Base-by-base conservation (phyloP, 805 yeast genomes). In the Kodamaea fukazawae region DNA sequence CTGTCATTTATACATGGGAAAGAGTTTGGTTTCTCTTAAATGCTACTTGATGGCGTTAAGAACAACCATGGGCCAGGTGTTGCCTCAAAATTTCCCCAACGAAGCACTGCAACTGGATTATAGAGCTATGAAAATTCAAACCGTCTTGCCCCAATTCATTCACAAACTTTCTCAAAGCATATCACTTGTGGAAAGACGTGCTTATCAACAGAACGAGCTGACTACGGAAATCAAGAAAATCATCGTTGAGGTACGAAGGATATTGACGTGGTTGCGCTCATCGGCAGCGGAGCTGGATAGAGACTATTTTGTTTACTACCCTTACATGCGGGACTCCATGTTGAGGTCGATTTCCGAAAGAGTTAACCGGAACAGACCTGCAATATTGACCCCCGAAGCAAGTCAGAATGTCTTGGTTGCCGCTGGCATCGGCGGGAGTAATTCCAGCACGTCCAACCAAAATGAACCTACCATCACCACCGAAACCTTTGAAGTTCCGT, bases 1-100 rank as follows among this genome's bases (percentile, higher is more conserved):
- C 51, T 67, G 70, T 46, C 70, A 67, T 32, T 49, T 68, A 27
- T 67, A 65, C 47, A 58, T 67, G 65, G 72, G 72, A 3, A 48
- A 49, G 27, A 58, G 65, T 33, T 44, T 66, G 17, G 34, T 58
- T 7, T 61, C 70, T 2, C 49, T 67, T 32, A 49, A 53, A 35
- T 60, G 67, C 43, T 67, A 67, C 46, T 49, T 58, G 10, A 50
- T 52, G 18, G 63, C 71, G 1, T 50, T 67, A 14, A 54, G 54
- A 33, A 41, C 61, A 4, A 32, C 52, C 12, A 49, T 52, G 1
- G 73, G 73, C 1, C 61, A 57, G 22, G 47, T 66, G 1, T 45
- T 53, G 34, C 71, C 71, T 1, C 47, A 46, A 9, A 37, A 42
- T 6, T 45, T 55, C 32, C 48, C 55, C 16, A 47, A 43, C 18